Percentiles rank a stretch among this genome's conserved stretches.
Evolutionary conservation across 495 filamentous ascomycete species (phyloP).

Genomic region (Neurospora sp.): DNA sequence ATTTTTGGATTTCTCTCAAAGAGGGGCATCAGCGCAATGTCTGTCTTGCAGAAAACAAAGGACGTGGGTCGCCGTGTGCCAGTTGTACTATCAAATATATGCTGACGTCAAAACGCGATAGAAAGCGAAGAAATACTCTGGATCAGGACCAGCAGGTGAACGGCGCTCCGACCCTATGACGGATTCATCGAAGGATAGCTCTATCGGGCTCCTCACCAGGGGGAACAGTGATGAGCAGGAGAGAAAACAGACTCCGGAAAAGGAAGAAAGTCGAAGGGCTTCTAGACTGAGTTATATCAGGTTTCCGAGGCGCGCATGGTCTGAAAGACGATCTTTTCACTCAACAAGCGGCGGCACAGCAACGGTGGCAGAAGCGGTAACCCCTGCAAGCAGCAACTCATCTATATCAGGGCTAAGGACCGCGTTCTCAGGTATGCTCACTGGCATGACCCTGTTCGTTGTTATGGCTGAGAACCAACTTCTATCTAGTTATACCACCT

Average conservation of each 20-base stretch:
- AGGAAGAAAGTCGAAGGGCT: not conserved
- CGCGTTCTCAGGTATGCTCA: not conserved
- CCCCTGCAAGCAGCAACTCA: not conserved
- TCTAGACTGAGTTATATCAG: not conserved
- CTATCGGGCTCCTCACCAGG: not conserved
- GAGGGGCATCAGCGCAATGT: not conserved
- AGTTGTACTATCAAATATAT: not conserved
- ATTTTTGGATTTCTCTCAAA: not conserved
- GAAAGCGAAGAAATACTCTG: not conserved
- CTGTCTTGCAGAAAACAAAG: not conserved
- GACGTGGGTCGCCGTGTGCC: not conserved
- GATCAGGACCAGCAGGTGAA: not conserved
- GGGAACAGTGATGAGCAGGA: not conserved
- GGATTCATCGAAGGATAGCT: not conserved
- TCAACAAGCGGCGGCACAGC: not conserved
- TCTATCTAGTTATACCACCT: not conserved
- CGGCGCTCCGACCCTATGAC: not conserved
- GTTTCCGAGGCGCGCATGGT: not conserved
- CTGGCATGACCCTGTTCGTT: not conserved
- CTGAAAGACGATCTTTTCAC: not conserved
- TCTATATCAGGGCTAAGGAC: not conserved
- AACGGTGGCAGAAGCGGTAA: not conserved
- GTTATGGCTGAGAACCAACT: not conserved
- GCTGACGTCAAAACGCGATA: not conserved
- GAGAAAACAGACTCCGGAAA: not conserved